phyloP scores from a whole-genome alignment of 305 asterid genomes.

The Solanum chacoense region DNA sequence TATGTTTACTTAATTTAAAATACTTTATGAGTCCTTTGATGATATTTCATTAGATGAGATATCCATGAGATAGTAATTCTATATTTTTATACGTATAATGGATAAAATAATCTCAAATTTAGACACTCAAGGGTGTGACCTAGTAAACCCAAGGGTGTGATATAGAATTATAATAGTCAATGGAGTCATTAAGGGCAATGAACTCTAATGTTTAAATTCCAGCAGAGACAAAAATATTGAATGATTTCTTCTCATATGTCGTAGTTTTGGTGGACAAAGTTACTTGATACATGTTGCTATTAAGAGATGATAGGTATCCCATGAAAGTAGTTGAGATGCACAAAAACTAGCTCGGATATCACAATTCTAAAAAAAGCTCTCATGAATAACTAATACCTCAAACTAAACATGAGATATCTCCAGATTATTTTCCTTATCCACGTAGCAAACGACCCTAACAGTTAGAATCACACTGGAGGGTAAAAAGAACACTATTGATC shows the following conservation, averaged over 20 bases:
- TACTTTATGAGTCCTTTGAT: no score
- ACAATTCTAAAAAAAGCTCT: neutral
- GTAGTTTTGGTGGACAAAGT: neutral
- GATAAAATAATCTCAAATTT: no score
- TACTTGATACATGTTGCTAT: neutral
- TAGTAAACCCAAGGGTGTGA: neutral
- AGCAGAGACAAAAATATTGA: neutral
- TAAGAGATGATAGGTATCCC: neutral
- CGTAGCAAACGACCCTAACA: neutral
- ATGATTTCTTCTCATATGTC: neutral
- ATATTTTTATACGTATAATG: no score
- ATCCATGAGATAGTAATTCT: neutral
- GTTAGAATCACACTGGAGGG: rapidly evolving
- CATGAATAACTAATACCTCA: neutral
- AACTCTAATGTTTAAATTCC: no score
- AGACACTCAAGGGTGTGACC: neutral
- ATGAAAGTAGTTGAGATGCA: rapidly evolving
- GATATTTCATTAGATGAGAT: neutral
- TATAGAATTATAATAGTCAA: neutral
- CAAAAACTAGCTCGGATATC: rapidly evolving
- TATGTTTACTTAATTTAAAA: neutral
- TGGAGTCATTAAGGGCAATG: neutral
- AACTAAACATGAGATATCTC: neutral
- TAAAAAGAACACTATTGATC: neutral
- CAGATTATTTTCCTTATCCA: neutral